Percentiles rank a stretch among this genome's conserved stretches.
Conservation (phyloP, 2,329 filamentous ascomycete genomes). For the Phaeophleospora eucalypticola region DNA sequence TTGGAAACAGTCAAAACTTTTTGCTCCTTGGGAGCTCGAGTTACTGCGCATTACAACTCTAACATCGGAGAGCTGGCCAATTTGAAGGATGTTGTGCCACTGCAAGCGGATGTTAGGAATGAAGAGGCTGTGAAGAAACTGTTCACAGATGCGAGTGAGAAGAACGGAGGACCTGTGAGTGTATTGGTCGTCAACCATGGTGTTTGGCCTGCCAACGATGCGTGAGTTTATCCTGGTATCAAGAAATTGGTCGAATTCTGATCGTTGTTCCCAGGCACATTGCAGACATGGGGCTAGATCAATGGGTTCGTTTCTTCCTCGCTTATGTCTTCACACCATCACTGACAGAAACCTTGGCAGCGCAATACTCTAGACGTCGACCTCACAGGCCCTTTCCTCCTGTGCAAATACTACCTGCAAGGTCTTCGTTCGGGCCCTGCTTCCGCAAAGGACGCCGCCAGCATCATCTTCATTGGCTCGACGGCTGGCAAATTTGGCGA, state of each 20-base stretch:
- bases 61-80: slow-evolving; percentile 33
- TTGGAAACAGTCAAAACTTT: slow-evolving; percentile 36
- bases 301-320: no score
- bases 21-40: slow-evolving; percentile 33
- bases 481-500: slow-evolving; percentile 34
- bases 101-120: slow-evolving; percentile 34
- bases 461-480: slow-evolving; percentile 31
- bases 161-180: slow-evolving; percentile 35
- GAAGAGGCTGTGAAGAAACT: slow-evolving; percentile 30
- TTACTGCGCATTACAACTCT: slow-evolving; percentile 39
- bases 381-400: slow-evolving; percentile 29
- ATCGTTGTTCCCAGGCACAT: slow-evolving; percentile 16
- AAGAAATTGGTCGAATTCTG: no score
- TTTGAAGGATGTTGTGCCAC: slow-evolving; percentile 19
- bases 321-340: no score
- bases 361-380: slow-evolving; percentile 29
- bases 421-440: slow-evolving; percentile 20
- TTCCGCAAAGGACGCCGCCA: slow-evolving; percentile 21
- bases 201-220: slow-evolving; percentile 24
- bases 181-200: slow-evolving; percentile 41
- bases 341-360: no score
- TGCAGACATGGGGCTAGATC: slow-evolving; percentile 26
- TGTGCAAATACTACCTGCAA: slow-evolving; percentile 25
- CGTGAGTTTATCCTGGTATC: slow-evolving; percentile 6
- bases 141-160: slow-evolving; percentile 28